Evolutionary conservation across 805 yeast species (phyloP).

Genomic region (Pichia phayaonensis): DNA sequence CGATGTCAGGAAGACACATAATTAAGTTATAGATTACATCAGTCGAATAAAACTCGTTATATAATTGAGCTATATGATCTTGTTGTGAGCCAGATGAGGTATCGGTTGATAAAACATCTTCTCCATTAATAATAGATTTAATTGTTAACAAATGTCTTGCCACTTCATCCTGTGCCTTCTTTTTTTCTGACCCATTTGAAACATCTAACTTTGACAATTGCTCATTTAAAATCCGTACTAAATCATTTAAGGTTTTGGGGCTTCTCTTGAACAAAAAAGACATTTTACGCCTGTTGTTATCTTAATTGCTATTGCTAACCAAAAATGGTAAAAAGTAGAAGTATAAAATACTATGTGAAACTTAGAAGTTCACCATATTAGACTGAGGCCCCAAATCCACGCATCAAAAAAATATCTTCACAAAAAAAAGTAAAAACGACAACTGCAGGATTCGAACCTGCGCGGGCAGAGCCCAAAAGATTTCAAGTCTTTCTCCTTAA

Average conservation of each 20-base stretch:
- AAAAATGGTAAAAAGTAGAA: not conserved
- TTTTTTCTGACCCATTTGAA: conserved; percentile 26
- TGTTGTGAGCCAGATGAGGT: conserved; percentile 34
- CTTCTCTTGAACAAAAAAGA: conserved; percentile 86
- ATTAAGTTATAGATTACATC: conserved; percentile 63
- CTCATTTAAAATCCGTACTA: conserved; percentile 69
- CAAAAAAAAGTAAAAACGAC: conserved; percentile 25
- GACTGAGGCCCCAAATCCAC: too few species aligned
- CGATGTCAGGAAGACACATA: conserved; percentile 54
- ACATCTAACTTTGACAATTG: conserved; percentile 56
- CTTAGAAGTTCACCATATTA: too few species aligned
- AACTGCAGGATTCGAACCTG: conserved; percentile 57
- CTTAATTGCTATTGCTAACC: too few species aligned
- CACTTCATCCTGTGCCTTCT: conserved; percentile 63
- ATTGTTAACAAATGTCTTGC: conserved; percentile 57
- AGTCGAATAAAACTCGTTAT: conserved; percentile 68
- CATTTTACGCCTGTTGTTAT: conserved; percentile 35
- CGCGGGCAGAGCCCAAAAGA: conserved; percentile 58
- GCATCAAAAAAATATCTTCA: not conserved
- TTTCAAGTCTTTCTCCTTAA: conserved; percentile 52
- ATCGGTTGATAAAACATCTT: conserved; percentile 27
- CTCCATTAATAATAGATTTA: conserved; percentile 48
- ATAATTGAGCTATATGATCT: conserved; percentile 66
- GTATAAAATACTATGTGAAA: not conserved
- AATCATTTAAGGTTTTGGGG: conserved; percentile 84